Percentiles rank a stretch among this genome's conserved stretches.
Evolutionary conservation across 2,329 filamentous ascomycete species (phyloP).

Genomic region (Penicillium sclerotigenum): DNA sequence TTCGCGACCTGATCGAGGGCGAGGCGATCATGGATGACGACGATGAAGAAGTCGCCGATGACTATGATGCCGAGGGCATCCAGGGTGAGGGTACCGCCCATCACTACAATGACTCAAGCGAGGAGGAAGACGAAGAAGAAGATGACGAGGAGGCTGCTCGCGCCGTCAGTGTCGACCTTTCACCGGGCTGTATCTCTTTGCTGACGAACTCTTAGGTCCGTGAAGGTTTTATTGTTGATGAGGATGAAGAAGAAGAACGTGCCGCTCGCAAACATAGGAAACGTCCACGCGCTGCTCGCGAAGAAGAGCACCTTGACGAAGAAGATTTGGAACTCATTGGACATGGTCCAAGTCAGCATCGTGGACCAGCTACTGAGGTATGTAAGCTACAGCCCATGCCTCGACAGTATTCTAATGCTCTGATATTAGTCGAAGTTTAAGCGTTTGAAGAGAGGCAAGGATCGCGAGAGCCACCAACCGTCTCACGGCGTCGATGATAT

Average conservation of each 20-base stretch:
- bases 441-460: conserved; percentile 85
- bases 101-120: conserved; percentile 75
- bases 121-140: conserved; percentile 88
- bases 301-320: conserved; percentile 82
- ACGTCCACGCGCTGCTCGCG: conserved; percentile 70
- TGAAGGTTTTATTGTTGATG: conserved; percentile 94
- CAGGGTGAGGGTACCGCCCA: conserved; percentile 40
- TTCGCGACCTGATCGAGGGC: conserved; percentile 69
- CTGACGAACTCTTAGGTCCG: conserved; percentile 60
- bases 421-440: conserved; percentile 83
- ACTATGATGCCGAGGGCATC: conserved; percentile 58
- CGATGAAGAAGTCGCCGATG: conserved; percentile 78
- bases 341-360: conserved; percentile 67
- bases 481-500: conserved; percentile 82
- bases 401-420: conserved; percentile 10
- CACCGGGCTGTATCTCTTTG: conserved; percentile 1
- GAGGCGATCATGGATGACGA: conserved; percentile 86
- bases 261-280: conserved; percentile 63
- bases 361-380: conserved; percentile 68
- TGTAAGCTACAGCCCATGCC: conserved; percentile 19
- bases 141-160: conserved; percentile 83
- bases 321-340: conserved; percentile 96
- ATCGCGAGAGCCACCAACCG: conserved; percentile 55
- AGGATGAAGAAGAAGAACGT: conserved; percentile 73
- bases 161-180: conserved; percentile 53